phyloP scores from a whole-genome alignment of 1,139 yeast genomes.

The Pichia sp. region DNA sequence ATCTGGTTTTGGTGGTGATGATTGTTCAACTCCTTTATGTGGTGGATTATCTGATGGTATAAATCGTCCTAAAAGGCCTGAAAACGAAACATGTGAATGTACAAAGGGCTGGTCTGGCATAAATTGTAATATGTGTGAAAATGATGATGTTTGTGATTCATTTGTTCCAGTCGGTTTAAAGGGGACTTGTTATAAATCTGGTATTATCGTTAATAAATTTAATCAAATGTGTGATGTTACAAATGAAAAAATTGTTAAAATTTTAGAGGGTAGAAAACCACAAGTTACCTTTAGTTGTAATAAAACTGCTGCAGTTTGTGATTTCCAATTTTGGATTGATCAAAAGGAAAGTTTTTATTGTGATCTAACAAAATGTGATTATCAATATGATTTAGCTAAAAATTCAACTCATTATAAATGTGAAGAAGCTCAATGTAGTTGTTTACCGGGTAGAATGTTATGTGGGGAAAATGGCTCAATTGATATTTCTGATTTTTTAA shows the following conservation, averaged over 20 bases:
- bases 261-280: slow-evolving; percentile 74
- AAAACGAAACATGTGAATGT: slow-evolving; percentile 59
- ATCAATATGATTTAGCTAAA: slow-evolving; percentile 53
- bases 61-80: slow-evolving; percentile 55
- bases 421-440: slow-evolving; percentile 68
- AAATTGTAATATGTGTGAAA: slow-evolving; percentile 78
- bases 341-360: slow-evolving; percentile 86
- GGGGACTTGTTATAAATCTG: slow-evolving; percentile 90
- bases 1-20: slow-evolving; percentile 89
- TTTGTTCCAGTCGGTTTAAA: slow-evolving; percentile 82
- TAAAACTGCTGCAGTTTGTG: slow-evolving; percentile 57
- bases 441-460: slow-evolving; percentile 86
- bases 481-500: slow-evolving; percentile 86
- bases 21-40: slow-evolving; percentile 85
- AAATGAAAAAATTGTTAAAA: slow-evolving; percentile 73
- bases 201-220: slow-evolving; percentile 71
- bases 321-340: slow-evolving; percentile 95
- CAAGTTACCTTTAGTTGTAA: slow-evolving; percentile 92
- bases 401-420: slow-evolving; percentile 77
- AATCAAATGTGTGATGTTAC: slow-evolving; percentile 96
- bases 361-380: slow-evolving; percentile 65
- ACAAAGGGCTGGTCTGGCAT: slow-evolving; percentile 88
- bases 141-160: slow-evolving; percentile 70
- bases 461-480: slow-evolving; percentile 94
- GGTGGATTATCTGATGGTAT: slow-evolving; percentile 70